Conservation (phyloP, 306 rosid genomes). For the Acacia confusa region DNA sequence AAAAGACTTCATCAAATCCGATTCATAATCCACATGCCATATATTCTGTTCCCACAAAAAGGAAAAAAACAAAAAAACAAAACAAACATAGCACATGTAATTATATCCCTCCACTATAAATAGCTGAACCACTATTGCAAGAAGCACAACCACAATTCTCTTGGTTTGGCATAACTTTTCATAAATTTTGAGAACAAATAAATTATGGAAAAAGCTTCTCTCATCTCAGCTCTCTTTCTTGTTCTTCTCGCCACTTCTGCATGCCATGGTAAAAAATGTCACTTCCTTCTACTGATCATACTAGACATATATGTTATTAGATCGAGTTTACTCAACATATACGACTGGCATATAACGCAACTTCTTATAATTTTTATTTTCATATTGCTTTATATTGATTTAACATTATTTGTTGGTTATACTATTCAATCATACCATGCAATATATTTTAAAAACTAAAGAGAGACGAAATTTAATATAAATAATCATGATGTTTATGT, state of each 20-base stretch:
- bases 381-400: too few relatives aligned
- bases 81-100: neutral
- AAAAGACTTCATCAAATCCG: neutral
- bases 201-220: neutral
- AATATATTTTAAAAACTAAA: too few relatives aligned
- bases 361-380: too few relatives aligned
- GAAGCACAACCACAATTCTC: neutral
- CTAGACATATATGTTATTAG: too few relatives aligned
- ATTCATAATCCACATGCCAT: neutral
- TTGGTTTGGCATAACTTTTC: neutral
- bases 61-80: too few relatives aligned
- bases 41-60: neutral
- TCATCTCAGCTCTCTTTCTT: neutral
- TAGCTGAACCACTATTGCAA: neutral
- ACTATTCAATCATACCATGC: too few relatives aligned
- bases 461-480: too few relatives aligned
- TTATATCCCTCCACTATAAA: neutral
- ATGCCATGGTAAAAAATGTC: neutral
- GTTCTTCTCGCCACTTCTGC: neutral
- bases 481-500: too few relatives aligned
- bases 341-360: too few relatives aligned
- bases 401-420: too few relatives aligned
- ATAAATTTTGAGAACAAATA: neutral
- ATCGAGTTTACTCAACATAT: neutral
- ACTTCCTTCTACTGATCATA: neutral